phyloP scores from a whole-genome alignment of 2,329 filamentous ascomycete species.

The Lachnellula cervina region DNA sequence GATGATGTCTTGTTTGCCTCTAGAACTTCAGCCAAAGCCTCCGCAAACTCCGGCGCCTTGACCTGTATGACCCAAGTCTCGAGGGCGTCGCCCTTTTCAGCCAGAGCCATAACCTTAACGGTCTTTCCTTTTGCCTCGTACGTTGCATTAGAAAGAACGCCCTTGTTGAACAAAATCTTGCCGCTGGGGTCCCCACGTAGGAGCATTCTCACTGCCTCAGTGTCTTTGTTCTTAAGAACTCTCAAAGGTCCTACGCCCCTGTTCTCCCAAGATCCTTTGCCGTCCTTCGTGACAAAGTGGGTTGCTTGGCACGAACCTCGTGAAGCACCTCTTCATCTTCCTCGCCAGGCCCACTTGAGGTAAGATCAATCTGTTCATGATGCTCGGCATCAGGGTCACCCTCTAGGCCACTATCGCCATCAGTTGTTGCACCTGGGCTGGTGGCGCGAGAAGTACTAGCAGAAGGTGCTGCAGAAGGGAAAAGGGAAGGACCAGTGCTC shows the following conservation, averaged over 20 bases:
- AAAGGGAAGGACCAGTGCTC: constrained; percentile 25
- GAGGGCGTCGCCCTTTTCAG: constrained; percentile 52
- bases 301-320: constrained; percentile 67
- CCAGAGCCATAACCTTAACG: constrained; percentile 53
- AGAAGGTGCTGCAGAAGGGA: constrained; percentile 28
- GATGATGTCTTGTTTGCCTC: constrained; percentile 44
- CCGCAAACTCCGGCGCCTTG: constrained; percentile 50
- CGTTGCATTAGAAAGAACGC: constrained; percentile 53
- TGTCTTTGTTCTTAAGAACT: constrained; percentile 68
- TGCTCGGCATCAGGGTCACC: constrained; percentile 48
- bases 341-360: constrained; percentile 61
- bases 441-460: constrained; percentile 29
- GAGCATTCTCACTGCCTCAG: constrained; percentile 61
- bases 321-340: constrained; percentile 67
- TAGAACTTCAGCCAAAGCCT: constrained; percentile 40
- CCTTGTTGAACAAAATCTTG: constrained; percentile 67
- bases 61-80: constrained; percentile 70
- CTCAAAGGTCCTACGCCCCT: constrained; percentile 69
- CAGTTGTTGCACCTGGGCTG: constrained; percentile 29
- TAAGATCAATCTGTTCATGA: constrained; percentile 67
- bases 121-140: constrained; percentile 61
- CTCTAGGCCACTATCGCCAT: constrained; percentile 27
- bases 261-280: constrained; percentile 58
- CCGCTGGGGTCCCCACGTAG: constrained; percentile 72
- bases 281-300: constrained; percentile 50